Evolutionary conservation across 2,329 filamentous ascomycete species (phyloP), one percentile per base, ranked within the genome.

Genomic region (Trichoderma arundinaceum): DNA sequence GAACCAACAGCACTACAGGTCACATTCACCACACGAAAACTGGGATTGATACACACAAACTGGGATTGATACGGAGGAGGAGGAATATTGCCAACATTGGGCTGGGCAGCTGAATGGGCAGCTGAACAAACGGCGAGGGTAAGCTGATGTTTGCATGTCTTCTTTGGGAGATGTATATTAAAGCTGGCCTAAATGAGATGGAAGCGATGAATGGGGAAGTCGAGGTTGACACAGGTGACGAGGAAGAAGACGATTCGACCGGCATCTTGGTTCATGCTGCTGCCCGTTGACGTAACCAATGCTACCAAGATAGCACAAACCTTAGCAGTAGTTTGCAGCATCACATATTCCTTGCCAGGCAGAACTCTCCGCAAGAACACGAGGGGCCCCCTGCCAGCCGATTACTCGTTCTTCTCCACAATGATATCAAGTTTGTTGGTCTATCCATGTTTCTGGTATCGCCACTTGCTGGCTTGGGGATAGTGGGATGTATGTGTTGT

Each of bases 401-500:
- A 57, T 57, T 56, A 28, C 35, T 56, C 43, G 44, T 32, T 41
- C 53, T 39, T 64, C 61, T 57, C 61, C 61, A 64, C 53, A 54
- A 52, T 64, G 60, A 54, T 54, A 56, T 64, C 60, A 64, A 43
- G 52, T 39, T 38, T 15, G 51, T 49, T 56, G 61, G 43, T n/a
- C 33, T 44, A 53, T 51, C 41, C 33, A 64, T 57, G 52, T 57
- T 56, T 41, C 53, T 41, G 35, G 15, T 22, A 32, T 46, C 41
- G 51, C 44, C 61, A 64, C 61, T 51, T 57, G 43, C 51, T 57
- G 52, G 41, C 61, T 64, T 64, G 33, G 61, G 61, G 28, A 49
- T 64, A 57, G 61, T 49, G 19, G 52, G 43, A 64, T 64, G 61
- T 41, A 57, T 56, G 61, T 64, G 52, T 38, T 57, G 53, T 64